Conservation (phyloP, 345 rosid species). For the Ailanthus altissimus region DNA sequence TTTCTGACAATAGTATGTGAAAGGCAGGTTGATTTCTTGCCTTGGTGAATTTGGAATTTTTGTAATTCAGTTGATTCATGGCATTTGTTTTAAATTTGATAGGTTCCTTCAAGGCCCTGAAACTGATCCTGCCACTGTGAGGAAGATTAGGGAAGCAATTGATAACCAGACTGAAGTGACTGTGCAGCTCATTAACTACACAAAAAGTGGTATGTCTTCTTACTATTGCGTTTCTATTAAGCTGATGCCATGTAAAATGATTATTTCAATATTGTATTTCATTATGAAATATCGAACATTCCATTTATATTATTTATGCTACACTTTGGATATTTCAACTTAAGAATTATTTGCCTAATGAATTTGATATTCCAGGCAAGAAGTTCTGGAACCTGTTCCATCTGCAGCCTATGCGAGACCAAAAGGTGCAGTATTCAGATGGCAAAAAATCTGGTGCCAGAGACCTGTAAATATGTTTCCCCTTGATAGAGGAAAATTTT, state of each 20-base stretch:
- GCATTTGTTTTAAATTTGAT: constrained; percentile 5
- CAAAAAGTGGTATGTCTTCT: constrained; percentile 72
- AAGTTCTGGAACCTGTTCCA: constrained; percentile 99
- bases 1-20: neutral
- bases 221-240: neutral
- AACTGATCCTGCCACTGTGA: constrained; percentile 90
- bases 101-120: constrained; percentile 99
- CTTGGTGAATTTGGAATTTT: neutral
- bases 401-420: constrained; percentile 99
- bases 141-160: constrained; percentile 83
- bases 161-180: constrained; percentile 89
- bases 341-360: neutral
- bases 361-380: constrained; percentile 66
- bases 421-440: constrained; percentile 58
- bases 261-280: too few relatives aligned
- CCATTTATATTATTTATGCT: neutral
- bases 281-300: too few relatives aligned
- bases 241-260: neutral
- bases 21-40: neutral
- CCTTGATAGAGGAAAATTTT: neutral
- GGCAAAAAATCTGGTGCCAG: constrained; percentile 12
- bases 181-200: constrained; percentile 91
- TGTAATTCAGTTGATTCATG: constrained; percentile 8
- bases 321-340: neutral
- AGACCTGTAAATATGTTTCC: neutral